Conservation (phyloP, 2,329 filamentous ascomycete species). For the Curvularia lunata region DNA sequence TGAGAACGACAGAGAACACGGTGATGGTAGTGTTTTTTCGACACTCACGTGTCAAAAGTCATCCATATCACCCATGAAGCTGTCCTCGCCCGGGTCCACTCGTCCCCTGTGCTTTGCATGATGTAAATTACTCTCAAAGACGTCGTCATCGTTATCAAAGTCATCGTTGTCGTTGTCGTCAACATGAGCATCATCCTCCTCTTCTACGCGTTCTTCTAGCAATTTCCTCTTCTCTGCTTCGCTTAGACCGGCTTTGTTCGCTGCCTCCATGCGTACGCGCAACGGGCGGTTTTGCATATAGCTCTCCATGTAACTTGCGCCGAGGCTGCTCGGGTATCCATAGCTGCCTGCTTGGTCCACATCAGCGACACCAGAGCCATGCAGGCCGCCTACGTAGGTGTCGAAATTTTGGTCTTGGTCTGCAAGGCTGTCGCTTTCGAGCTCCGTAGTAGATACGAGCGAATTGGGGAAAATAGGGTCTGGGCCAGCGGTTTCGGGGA, state of each 20-base stretch:
- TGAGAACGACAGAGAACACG: neutral
- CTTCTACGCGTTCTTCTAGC: conserved; percentile 15
- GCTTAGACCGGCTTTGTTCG: conserved; percentile 37
- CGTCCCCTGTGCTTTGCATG: neutral
- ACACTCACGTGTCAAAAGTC: conserved; percentile 31
- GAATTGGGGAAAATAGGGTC: conserved; percentile 31
- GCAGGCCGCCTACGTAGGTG: conserved; percentile 47
- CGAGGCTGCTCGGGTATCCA: conserved; percentile 44
- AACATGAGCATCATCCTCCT: conserved; percentile 9
- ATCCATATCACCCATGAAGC: conserved; percentile 44
- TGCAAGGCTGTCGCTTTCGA: conserved; percentile 20
- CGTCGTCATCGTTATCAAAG: conserved; percentile 21
- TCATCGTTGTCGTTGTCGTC: conserved; percentile 9
- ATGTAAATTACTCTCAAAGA: neutral
- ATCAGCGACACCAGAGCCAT: conserved; percentile 43
- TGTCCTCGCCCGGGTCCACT: conserved; percentile 6
- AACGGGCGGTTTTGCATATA: conserved; percentile 47
- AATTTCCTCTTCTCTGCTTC: conserved; percentile 33
- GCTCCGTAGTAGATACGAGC: conserved; percentile 10
- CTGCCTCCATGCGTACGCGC: conserved; percentile 45
- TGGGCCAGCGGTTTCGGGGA: conserved; percentile 26
- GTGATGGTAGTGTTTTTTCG: neutral
- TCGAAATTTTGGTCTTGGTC: conserved; percentile 34
- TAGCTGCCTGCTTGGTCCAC: conserved; percentile 45
- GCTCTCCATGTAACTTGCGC: conserved; percentile 48